Percentiles rank a stretch among this genome's conserved stretches.
phyloP scores from a whole-genome alignment of 352 stramenopile genomes.

The Globisporangium alternatum region DNA sequence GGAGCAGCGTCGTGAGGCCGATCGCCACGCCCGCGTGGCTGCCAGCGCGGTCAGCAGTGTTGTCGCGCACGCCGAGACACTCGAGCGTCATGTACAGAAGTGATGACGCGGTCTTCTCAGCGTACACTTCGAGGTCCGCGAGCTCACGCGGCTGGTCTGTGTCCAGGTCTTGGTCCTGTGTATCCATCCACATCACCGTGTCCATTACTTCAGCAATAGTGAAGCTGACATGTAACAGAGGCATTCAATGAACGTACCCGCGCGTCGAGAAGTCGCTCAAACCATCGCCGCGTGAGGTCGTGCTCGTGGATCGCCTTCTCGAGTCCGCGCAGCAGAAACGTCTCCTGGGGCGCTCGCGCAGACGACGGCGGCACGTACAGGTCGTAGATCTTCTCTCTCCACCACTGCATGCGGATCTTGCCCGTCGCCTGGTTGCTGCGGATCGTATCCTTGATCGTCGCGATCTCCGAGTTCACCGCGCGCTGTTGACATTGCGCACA shows the following conservation, averaged over 20 bases:
- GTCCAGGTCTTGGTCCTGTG: conserved; percentile 79
- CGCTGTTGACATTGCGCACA: conserved; percentile 34
- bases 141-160: conserved; percentile 70
- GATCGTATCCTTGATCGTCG: conserved; percentile 86
- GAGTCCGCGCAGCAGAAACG: conserved; percentile 70
- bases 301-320: conserved; percentile 61
- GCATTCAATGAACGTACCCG: conserved; percentile 29
- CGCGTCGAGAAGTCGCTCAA: conserved; percentile 89
- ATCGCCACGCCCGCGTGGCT: conserved; percentile 84
- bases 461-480: conserved; percentile 89
- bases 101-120: conserved; percentile 87
- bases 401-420: conserved; percentile 93
- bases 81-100: conserved; percentile 90
- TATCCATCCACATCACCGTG: neutral
- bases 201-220: neutral
- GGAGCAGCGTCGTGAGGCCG: conserved; percentile 81
- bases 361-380: conserved; percentile 41
- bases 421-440: conserved; percentile 82
- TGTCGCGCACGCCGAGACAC: conserved; percentile 72
- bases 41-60: conserved; percentile 71
- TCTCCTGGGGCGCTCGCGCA: conserved; percentile 31
- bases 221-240: neutral
- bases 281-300: conserved; percentile 86
- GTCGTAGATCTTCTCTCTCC: conserved; percentile 80
- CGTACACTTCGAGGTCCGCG: conserved; percentile 79